Evolutionary conservation across 768 basidiomycete genomes (phyloP).

Genomic region (Tricholomella constricta): DNA sequence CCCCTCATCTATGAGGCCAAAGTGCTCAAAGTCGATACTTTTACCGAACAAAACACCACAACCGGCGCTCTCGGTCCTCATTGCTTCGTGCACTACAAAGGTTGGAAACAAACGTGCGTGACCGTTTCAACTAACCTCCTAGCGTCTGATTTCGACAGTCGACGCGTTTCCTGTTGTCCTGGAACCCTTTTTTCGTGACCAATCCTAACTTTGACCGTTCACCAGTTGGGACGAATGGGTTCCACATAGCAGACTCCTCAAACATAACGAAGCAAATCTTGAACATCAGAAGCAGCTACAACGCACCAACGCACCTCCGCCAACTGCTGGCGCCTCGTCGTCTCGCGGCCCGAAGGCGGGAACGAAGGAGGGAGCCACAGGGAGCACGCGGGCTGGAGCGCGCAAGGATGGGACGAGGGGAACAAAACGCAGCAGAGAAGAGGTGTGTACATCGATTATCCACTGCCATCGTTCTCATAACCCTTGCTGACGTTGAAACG

Average conservation of each 20-base stretch:
- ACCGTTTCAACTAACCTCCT: not conserved
- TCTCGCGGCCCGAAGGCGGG: slow-evolving; percentile 24
- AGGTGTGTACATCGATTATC: slow-evolving; percentile 43
- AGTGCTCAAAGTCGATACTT: slow-evolving; percentile 67
- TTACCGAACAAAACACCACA: slow-evolving; percentile 63
- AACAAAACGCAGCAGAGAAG: slow-evolving; percentile 73
- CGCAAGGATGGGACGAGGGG: slow-evolving; percentile 68
- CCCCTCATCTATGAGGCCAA: slow-evolving; percentile 97
- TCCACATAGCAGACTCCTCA: slow-evolving; percentile 74
- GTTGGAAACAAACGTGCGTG: slow-evolving; percentile 95
- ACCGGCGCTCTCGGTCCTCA: slow-evolving; percentile 71
- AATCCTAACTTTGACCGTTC: slow-evolving; percentile 5
- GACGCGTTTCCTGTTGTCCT: not conserved
- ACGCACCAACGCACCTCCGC: slow-evolving; percentile 27
- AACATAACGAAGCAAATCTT: slow-evolving; percentile 81
- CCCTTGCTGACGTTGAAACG: not conserved
- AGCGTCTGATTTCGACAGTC: not conserved
- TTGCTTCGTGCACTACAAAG: slow-evolving; percentile 98
- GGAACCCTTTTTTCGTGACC: not conserved
- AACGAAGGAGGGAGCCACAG: slow-evolving; percentile 28
- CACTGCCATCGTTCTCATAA: not conserved
- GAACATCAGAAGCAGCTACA: slow-evolving; percentile 73
- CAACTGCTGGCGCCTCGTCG: slow-evolving; percentile 21
- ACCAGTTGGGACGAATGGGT: slow-evolving; percentile 98
- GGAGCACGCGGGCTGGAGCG: slow-evolving; percentile 32